phyloP scores from a whole-genome alignment of 2,329 filamentous ascomycete species.

The Trichophaea hybrida region DNA sequence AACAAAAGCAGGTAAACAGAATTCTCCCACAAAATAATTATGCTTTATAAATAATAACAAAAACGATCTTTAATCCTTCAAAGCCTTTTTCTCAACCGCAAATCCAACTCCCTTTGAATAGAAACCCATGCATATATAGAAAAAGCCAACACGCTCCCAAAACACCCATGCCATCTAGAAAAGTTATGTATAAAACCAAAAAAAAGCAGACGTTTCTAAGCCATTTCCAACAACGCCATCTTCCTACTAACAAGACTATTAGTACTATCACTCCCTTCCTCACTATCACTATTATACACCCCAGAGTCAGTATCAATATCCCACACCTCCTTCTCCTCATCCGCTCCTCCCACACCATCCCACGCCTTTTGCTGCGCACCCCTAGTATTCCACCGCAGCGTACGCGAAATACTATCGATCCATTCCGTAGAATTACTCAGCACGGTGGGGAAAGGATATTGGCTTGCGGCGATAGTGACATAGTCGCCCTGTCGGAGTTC shows the following conservation, averaged over 20 bases:
- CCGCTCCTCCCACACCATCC: slow-evolving; percentile 35
- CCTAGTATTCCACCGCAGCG: slow-evolving; percentile 85
- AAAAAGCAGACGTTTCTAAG: slow-evolving; percentile 25
- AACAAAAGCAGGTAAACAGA: no score
- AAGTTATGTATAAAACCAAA: no score
- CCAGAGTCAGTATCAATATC: slow-evolving; percentile 81
- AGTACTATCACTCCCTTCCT: slow-evolving; percentile 26
- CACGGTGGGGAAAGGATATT: slow-evolving; percentile 95
- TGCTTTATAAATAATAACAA: no score
- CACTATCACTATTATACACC: slow-evolving; percentile 36
- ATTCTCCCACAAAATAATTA: no score
- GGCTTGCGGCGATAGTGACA: slow-evolving; percentile 87
- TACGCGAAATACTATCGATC: slow-evolving; percentile 90
- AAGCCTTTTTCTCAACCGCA: no score
- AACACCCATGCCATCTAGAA: no score
- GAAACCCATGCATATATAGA: no score
- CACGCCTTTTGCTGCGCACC: slow-evolving; percentile 85
- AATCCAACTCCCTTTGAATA: no score
- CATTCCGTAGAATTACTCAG: slow-evolving; percentile 80
- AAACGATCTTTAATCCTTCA: no score
- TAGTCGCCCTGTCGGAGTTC: slow-evolving; percentile 88
- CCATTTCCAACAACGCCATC: slow-evolving; percentile 29
- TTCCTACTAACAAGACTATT: slow-evolving; percentile 19
- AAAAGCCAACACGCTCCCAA: no score
- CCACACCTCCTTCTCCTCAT: slow-evolving; percentile 49